Base-by-base conservation (phyloP, 495 filamentous ascomycete species). In the Trichoderma virens region DNA sequence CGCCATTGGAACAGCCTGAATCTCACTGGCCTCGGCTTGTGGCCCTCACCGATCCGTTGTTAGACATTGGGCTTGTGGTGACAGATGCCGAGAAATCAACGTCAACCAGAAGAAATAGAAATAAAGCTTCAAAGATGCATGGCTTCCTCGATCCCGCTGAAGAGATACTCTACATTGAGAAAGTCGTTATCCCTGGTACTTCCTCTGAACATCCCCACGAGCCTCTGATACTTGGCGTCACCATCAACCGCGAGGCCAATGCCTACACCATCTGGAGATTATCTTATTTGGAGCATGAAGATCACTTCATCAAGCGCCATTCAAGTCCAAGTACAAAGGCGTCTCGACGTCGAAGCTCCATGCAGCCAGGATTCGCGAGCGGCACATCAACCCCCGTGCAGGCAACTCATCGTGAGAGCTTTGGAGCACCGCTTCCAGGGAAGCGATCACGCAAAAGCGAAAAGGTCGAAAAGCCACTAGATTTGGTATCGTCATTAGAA, bases 61-160 rank as follows among this genome's bases (percentile, higher is more conserved):
- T 91, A 2, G 92, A 97, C 69, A 82, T 96, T 73, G 94, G 93
- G 0, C 71, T 93, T 51, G 87, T 97, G 41, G 88, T 97, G 16
- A 85, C 86, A 0, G 69, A 74, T 11, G 68, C 71, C 11, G 78
- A 77, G 25, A 56, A 18, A 5, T 34, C 23, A 70, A 62, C 23
- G 60, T 70, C 56, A 65, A 64, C 11, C 65, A 71, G 25, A 28
- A 60, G 64, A 31, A 70, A 67, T 59, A 67, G 72, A 32, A 65
- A 65, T 39, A 54, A 60, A 41, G 62, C 67, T 30, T 68, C 62
- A 28, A 71, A 65, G 60, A 68, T 31, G 30, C 69, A 59, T 8
- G 61, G 66, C 16, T 82, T 77, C 28, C 79, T 96, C 30, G 84
- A 89, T 61, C 80, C 83, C 9, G 77, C 82, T 20, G 93, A 97